phyloP scores from a whole-genome alignment of 2,329 filamentous ascomycete genomes.

The Fusarium armeniacum region DNA sequence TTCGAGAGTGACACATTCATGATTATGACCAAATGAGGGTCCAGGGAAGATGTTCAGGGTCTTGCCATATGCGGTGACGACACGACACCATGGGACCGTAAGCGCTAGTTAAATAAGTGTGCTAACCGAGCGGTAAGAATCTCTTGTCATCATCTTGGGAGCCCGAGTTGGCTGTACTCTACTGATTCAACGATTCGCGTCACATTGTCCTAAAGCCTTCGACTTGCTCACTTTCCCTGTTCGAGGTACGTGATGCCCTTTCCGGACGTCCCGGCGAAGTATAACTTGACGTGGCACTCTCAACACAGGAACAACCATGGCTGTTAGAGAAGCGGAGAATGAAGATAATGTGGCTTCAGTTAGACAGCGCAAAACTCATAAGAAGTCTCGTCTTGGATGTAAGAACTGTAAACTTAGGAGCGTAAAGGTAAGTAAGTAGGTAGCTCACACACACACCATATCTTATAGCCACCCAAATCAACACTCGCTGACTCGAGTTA shows the following conservation, averaged over 20 bases:
- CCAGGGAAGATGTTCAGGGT: neutral
- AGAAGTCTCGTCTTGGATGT: slow-evolving; percentile 67
- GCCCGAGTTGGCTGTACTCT: neutral
- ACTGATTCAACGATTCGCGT: neutral
- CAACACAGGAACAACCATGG: slow-evolving; percentile 16
- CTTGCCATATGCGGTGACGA: neutral
- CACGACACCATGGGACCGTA: slow-evolving; percentile 8
- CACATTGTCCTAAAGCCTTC: neutral
- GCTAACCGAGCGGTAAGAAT: neutral
- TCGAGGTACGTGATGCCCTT: neutral
- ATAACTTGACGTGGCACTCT: neutral
- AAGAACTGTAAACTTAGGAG: slow-evolving; percentile 69
- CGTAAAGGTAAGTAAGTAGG: slow-evolving; percentile 63
- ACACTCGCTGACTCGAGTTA: neutral
- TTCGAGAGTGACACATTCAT: no score
- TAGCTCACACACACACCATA: neutral
- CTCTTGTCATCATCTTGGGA: slow-evolving; percentile 5
- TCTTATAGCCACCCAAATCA: neutral
- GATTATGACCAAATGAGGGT: neutral
- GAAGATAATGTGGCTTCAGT: slow-evolving; percentile 5
- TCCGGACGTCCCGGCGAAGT: slow-evolving; percentile 17
- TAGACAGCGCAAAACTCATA: slow-evolving; percentile 59
- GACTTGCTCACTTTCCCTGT: neutral
- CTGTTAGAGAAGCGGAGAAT: slow-evolving; percentile 8
- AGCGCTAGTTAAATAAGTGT: slow-evolving; percentile 17